These are phyloP conservation scores for Fallopia convolvulus DNA, from an alignment of 148 eudicot species.

Conservation along the genomic window DNA sequence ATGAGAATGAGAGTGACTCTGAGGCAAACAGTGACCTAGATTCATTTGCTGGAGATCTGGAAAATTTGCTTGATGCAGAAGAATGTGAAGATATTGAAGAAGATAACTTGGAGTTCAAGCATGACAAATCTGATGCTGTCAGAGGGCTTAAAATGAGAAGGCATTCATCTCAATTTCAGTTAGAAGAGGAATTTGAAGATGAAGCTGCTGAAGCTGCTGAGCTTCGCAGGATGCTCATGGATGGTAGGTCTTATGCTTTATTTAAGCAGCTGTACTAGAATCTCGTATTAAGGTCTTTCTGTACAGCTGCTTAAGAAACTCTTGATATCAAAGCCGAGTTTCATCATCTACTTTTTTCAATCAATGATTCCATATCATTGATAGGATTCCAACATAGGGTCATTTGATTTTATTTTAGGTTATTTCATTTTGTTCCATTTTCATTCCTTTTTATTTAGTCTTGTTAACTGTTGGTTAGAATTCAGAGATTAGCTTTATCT, in stretches of 20 bases:
- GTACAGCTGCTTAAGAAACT: neutral
- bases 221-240: constrained; percentile 76
- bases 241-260: constrained; percentile 41
- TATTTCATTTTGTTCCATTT: too few species aligned
- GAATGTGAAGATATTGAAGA: constrained; percentile 86
- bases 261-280: neutral
- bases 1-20: constrained; percentile 83
- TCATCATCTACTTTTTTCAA: neutral
- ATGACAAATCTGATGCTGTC: constrained; percentile 63
- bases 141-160: constrained; percentile 92
- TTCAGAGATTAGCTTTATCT: too few species aligned
- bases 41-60: constrained; percentile 98
- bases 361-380: too few species aligned
- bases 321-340: neutral
- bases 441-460: too few species aligned
- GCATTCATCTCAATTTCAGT: constrained; percentile 61
- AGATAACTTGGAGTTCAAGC: constrained; percentile 44
- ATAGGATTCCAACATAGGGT: too few species aligned
- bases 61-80: constrained; percentile 95
- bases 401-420: too few species aligned
- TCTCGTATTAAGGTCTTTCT: neutral
- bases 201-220: constrained; percentile 96
- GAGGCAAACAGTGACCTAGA: constrained; percentile 96
- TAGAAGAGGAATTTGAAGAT: constrained; percentile 85
- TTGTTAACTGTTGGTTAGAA: too few species aligned